Base-by-base conservation (phyloP, 2,329 filamentous ascomycete genomes). In the Trichoderma atroviride region DNA sequence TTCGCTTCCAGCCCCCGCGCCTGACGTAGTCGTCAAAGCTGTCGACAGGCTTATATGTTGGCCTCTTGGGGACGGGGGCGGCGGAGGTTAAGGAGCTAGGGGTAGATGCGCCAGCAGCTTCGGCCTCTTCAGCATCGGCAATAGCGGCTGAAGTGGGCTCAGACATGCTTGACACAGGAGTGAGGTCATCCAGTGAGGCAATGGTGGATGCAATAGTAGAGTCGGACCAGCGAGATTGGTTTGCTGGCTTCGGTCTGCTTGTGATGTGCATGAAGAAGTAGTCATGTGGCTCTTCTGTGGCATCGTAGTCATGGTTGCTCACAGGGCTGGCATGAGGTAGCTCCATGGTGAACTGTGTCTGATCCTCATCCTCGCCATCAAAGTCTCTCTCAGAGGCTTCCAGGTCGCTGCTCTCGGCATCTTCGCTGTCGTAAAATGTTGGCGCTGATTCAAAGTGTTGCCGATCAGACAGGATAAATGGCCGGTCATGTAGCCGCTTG, bases 1-100 rank as follows among this genome's bases (percentile, higher is more conserved):
- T 76, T 67, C 81, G 76, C 77, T 83, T 83, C 81, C 81, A 83
- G 40, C 81, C 80, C 47, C 81, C 80, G 19, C 80, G 79, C 76
- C 81, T 81, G 72, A 81, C 77, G 43, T 81, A 81, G 72, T 82
- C 76, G 59, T 83, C 80, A 72, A 83, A 77, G 70, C 76, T 78
- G 74, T 81, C 79, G 59, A 79, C 74, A 11, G 78, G 77, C 73
- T 77, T 76, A 75, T 82, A 78, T 14, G 78, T 76, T n/a, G 81
- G 81, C 19, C 81, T 74, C 70, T 74, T 75, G 22, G 77, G 75
- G 13, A 75, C 71, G 6, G 72, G 73, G 65, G 59, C 70, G 64
- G 77, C 77, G 70, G 78, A 77, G 58, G 79, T 78, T 58, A 81
- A 77, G 68, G 78, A 76, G 68, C 70, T 68, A 59, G 62, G 74